Conservation (phyloP, 768 basidiomycete genomes). For the Macrolepiota fuliginosa region DNA sequence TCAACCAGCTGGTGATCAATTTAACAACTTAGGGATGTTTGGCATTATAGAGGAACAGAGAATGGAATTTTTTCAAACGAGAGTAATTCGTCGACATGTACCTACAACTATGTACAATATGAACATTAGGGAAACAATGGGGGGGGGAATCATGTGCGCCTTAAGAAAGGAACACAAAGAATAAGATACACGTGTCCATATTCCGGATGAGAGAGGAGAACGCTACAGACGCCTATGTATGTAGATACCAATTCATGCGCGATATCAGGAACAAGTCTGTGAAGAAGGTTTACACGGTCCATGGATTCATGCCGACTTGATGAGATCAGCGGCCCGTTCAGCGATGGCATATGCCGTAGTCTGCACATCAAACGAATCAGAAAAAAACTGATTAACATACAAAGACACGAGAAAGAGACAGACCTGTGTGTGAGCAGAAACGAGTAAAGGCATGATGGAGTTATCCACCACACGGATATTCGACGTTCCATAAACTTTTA, state of each 20-base stretch:
- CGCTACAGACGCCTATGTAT: not conserved
- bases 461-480: conserved; percentile 55
- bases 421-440: conserved; percentile 36
- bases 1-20: not conserved
- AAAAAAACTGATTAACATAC: not conserved
- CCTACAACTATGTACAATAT: not conserved
- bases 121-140: not conserved
- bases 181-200: not conserved
- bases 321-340: conserved; percentile 52
- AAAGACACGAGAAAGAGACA: not conserved
- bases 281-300: not conserved
- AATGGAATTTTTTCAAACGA: not conserved
- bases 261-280: no score
- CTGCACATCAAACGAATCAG: conserved; percentile 19
- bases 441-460: conserved; percentile 44
- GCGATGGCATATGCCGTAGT: conserved; percentile 53
- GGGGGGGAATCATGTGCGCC: not conserved
- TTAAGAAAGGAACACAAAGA: not conserved
- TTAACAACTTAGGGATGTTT: not conserved
- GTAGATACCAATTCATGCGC: no score
- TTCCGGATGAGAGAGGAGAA: not conserved
- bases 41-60: not conserved
- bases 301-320: conserved; percentile 32
- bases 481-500: conserved; percentile 43
- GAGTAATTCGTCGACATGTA: not conserved